Base-by-base conservation (phyloP, 208 protist species). In the Acanthamoeba rhysodes region DNA sequence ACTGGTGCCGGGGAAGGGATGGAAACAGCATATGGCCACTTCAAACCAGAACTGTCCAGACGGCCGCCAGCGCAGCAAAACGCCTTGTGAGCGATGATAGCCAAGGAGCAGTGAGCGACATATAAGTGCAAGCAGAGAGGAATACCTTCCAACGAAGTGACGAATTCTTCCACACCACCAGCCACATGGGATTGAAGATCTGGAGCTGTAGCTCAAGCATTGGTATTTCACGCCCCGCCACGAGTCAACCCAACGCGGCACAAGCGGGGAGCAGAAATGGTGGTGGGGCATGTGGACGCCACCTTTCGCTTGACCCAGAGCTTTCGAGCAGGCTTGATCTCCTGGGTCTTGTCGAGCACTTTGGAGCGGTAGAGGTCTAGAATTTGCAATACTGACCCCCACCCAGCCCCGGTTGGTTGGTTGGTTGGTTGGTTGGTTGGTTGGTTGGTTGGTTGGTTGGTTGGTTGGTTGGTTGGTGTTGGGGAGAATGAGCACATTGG, bases 121-220 rank as follows among this genome's bases (percentile, higher is more conserved):
- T n/a, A n/a, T n/a, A 18, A n/a, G 18, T 0, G 48, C 1, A 5
- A 45, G 41, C 1, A 5, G 5, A 5, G 5, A 10, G 4, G 74
- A 5, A 37, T 37, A 84, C 74, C 74, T 84, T 84, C 74, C 74
- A 84, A 7, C 74, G 74, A 24, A 84, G 74, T 55, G 74, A 84
- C 34, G 74, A 84, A 37, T 84, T 84, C 32, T 84, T 84, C 74
- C 74, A 84, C 74, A 84, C 74, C 7, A 37, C 74, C 41, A 84
- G 48, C 74, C 74, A 84, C 24, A 29, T 37, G 5, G 74, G 74
- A n/a, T 84, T 84, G 48, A 55, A 84, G 74, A 45, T 45, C 3
- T 24, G 74, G 27, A 37, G 24, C 34, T 34, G 74, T 37, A n/a
- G n/a, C n/a, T n/a, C n/a, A n/a, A n/a, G n/a, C n/a, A n/a, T n/a